Base-by-base conservation (phyloP, 371 early-diverging fungal genomes). In the Blakeslea trispora region DNA sequence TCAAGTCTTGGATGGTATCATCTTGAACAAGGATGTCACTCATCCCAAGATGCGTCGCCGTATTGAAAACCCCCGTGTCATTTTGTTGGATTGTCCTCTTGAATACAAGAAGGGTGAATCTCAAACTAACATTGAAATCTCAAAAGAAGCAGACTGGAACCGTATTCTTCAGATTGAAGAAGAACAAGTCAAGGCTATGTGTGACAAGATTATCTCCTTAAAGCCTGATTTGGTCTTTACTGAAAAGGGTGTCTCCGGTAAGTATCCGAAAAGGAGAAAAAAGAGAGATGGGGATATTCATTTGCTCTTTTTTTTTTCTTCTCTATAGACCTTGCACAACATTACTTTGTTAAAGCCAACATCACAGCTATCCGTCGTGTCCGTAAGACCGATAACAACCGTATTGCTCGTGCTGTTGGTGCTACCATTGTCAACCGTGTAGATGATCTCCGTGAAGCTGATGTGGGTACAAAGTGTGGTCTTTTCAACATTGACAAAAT, bases 31-130 rank as follows among this genome's bases (percentile, higher is more conserved):
- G 89, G 99, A 98, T 75, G 93, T 99, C 19, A 96, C 99, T 34
- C 99, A 99, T 77, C 93, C 99, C 62, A 95, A 97, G 82, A 99
- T 99, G 99, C 92, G 99, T 63, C 92, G 97, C 56, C 83, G 83
- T 55, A 99, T 99, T 57, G 95, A 96, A 74, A 99, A 99, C 77
- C 99, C 99, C 18, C 91, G 98, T 58, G 87, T 99, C 64, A 80
- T 99, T 14, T 82, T 99, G 56, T 81, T 99, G 56, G 99, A 99
- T 82, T 99, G 98, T 71, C 98, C 99, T 28, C 86, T 99, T 48
- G 99, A 99, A 80, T 99, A 99, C 88, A 99, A 99, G 82, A 99
- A 99, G 89, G 99, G 99, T 55, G 99, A 99, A 80, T 97, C 97
- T 45, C 98, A 99, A 79, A 99, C 99, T 48, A 94, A 94, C 75